A percentile compares a stretch with the other conserved stretches of the same genome.
phyloP scores from a whole-genome alignment of 2,329 filamentous ascomycete genomes.

The Cercospora zeina region DNA sequence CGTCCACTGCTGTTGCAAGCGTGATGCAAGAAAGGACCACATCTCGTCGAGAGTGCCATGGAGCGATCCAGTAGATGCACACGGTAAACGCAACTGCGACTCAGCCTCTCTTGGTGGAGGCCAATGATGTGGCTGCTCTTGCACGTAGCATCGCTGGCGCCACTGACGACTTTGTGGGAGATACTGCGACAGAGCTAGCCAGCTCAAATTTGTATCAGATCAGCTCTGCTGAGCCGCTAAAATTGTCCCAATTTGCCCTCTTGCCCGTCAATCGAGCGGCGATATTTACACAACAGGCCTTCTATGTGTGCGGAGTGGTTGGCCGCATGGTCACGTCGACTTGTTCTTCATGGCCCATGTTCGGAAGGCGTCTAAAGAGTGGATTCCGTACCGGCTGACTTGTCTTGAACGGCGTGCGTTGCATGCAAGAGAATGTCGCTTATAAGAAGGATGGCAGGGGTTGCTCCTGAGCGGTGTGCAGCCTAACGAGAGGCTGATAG shows the following conservation, averaged over 20 bases:
- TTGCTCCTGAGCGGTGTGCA: background rate
- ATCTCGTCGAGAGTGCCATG: background rate
- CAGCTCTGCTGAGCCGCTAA: background rate
- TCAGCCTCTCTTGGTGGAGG: background rate
- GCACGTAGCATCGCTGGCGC: background rate
- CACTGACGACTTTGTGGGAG: background rate
- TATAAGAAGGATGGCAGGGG: background rate
- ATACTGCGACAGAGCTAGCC: background rate
- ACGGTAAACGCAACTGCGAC: background rate
- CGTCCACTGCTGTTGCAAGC: no score
- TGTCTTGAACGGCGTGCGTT: background rate
- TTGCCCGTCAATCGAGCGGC: background rate
- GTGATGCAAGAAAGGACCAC: no score
- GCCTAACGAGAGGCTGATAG: background rate
- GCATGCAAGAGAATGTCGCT: conserved; percentile 3
- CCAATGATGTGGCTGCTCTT: background rate
- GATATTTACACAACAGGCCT: background rate
- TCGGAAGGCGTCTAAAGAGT: background rate
- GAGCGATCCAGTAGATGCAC: background rate
- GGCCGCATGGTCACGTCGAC: background rate
- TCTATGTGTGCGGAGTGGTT: background rate
- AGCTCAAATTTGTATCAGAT: background rate
- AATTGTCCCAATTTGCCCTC: background rate
- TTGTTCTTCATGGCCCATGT: background rate
- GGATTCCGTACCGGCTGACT: background rate